Evolutionary conservation across 1,139 yeast species (phyloP), one percentile per base, ranked within the genome.

Genomic region (Kurtzmaniella natalensis): DNA sequence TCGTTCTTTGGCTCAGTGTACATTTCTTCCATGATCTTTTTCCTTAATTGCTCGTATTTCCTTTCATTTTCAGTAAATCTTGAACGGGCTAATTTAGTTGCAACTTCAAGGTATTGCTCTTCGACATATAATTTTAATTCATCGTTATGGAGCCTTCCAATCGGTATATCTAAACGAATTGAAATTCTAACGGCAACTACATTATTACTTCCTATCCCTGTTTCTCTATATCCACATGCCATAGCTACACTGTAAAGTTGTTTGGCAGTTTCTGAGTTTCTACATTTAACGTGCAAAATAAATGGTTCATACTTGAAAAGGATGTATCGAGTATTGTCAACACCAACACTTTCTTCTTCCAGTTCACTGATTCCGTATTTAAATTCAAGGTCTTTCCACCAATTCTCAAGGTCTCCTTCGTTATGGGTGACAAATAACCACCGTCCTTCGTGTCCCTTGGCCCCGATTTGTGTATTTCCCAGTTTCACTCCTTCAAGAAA

Each of bases 381-480:
- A 49, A 64, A 63, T 6, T 51, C 51, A 9, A 63, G 45, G 1
- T 45, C 31, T 7, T 58, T 47, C 53, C 73, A 63, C 92, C 92
- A 81, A 7, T 59, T 50, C 1, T 51, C 45, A n/a, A 83, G 60
- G 9, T 71, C 61, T 2, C 49, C 44, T 2, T 71, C 64, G 30
- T 80, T 77, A 51, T 86, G 96, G 0, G 87, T 77, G 2, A 86
- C 87, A 59, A 76, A 86, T n/a, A 85, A 49, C 95, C 95, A 86
- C 38, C 69, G 70, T 0, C 95, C 95, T 32, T 87, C 85, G 36
- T 78, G 74, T 3, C 95, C 95, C 49, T 86, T 86, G n/a, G 94
- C 85, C 2, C 94, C 94, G 9, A 81, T 70, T 47, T 77, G 76
- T n/a, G n/a, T n/a, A 3, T 41, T 44, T 19, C 39, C 37, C 20